Evolutionary conservation across 345 rosid genomes (phyloP), one percentile per base, ranked within the genome.

Genomic region (Gossypium bickii): DNA sequence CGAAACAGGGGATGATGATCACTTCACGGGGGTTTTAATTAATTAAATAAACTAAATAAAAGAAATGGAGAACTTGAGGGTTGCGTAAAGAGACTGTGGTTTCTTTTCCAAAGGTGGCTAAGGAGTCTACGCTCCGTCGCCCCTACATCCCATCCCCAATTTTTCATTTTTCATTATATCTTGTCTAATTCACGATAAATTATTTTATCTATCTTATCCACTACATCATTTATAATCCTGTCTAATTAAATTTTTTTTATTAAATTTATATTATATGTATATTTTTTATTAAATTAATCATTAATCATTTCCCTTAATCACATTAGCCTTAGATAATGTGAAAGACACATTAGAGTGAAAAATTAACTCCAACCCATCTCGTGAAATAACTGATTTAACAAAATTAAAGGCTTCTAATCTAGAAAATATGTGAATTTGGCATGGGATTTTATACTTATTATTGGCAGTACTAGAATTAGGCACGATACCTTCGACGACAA

Each of bases 351-450:
- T 78, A 29, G 71, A 63, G 44, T 81, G 85, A 51, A 85, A 68
- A 83, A 86, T 84, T 78, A 94, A 80, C 17, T 71, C 75, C 82
- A 92, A 81, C 81, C 90, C 93, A 67, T 71, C 86, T 2, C 80
- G 60, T 8, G 66, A 76, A 80, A 93, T 70, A 56, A 45, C 66
- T 2, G 73, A 49, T 67, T 80, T 86, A 9, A 89, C 89, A 49
- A 1, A 11, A 4, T 65, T 51, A 24, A 82, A 78, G 17, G 59
- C 82, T 67, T 83, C 91, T 22, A 79, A 18, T 76, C 82, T 84
- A 0, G 93, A 78, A 53, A 92, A 92, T 44, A 89, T 53, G 74
- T 88, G 94, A 78, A 92, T 43, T 81, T 92, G 93, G 74, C 91
- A 87, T 1, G 89, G 84, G 59, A 88, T 85, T 69, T 51, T 82